These are phyloP conservation scores for Pterocarpus santalinus DNA, from an alignment of 306 rosid genomes.

Conservation along the genomic window DNA sequence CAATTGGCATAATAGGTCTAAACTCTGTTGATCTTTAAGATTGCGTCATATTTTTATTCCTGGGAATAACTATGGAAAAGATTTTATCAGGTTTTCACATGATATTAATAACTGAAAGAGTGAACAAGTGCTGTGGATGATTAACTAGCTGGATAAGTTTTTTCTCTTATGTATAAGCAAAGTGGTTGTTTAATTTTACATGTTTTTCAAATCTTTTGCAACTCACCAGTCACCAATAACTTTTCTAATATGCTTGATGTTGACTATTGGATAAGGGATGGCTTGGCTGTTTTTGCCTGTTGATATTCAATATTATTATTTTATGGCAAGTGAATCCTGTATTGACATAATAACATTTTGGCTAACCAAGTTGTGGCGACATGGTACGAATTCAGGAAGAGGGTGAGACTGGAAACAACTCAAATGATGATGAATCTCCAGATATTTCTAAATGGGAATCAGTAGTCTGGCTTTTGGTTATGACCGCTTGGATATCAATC, in stretches of 20 bases:
- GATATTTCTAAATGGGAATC: slow-evolving; percentile 91
- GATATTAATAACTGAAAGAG: slow-evolving; percentile 15
- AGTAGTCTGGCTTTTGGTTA: slow-evolving; percentile 76
- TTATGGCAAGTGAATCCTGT: slow-evolving; percentile 18
- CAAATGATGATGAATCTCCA: slow-evolving; percentile 67
- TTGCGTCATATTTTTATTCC: background rate
- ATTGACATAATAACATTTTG: slow-evolving; percentile 18
- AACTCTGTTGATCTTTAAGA: slow-evolving; percentile 20
- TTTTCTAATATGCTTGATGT: slow-evolving; percentile 40
- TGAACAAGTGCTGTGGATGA: slow-evolving; percentile 20
- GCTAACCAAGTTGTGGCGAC: slow-evolving; percentile 43
- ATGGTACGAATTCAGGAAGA: slow-evolving; percentile 66
- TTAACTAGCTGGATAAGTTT: slow-evolving; percentile 1
- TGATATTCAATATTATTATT: slow-evolving; percentile 18
- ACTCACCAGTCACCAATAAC: background rate
- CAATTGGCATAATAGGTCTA: slow-evolving; percentile 1
- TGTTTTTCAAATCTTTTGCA: background rate
- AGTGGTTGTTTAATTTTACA: background rate
- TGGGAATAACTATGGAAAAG: background rate
- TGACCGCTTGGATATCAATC: slow-evolving; percentile 79
- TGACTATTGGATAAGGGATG: slow-evolving; percentile 26
- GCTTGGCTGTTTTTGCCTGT: background rate
- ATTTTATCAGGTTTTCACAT: slow-evolving; percentile 6
- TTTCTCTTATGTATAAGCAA: background rate
- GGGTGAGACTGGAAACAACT: slow-evolving; percentile 54